Base-by-base conservation (phyloP, 257 asterid species). In the Primulina tabacum region DNA sequence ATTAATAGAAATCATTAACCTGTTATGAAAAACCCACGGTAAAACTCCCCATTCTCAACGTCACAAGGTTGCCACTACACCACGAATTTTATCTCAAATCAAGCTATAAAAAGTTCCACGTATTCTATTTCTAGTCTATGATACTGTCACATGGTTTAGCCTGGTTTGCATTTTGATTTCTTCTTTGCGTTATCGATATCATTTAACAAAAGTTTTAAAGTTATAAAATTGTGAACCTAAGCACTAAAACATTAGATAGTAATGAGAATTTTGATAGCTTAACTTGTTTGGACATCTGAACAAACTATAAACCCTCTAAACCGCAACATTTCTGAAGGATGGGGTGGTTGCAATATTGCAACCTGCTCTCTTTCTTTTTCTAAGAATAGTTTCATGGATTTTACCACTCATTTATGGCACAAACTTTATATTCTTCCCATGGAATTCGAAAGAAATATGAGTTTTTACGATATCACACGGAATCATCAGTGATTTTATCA, bases 401-500 rank as follows among this genome's bases (percentile, higher is more conserved):
- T 65, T 30, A 34, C 58, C 59, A 69, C 24, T 50, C 67, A 30
- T 38, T 9, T 61, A 37, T 71, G 73, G 53, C 69, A 53, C 26
- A 50, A 60, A 33, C 3, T 65, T 71, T 8, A 11, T 1, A 18
- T 10, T 55, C 60, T 57, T 40, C 32, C 60, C 65, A 64, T 61
- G 60, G 65, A 35, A 55, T 53, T 33, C 37, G 8, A 40, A 16
- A 37, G n/a, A 24, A 52, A 40, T 28, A 11, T 30, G 56, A 14
- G 1, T 40, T 66, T 29, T 58, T 32, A 63, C 24, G 65, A 59
- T 32, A 32, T 32, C 6, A 32, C 34, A 32, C 6, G 7, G 6
- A 24, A 64, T 52, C 63, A 43, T 14, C 3, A 16, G 56, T 5
- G 6, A 14, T 47, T 26, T 10, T 29, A 47, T 35, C 11, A 62